Base-by-base conservation (phyloP, 345 rosid species). In the Garcia nutans region DNA sequence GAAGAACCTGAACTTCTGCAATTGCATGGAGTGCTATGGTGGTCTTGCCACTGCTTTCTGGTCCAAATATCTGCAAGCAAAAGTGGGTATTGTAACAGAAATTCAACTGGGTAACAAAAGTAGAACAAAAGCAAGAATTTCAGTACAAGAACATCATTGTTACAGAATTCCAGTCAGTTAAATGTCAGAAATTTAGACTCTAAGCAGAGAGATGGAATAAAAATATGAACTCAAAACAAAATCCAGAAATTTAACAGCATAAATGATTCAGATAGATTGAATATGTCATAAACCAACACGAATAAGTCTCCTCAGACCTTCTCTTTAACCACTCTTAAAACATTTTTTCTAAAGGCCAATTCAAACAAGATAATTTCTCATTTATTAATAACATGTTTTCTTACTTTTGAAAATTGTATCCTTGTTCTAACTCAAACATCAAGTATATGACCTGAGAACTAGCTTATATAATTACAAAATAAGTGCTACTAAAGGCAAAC, bases 1-100 rank as follows among this genome's bases (percentile, higher is more conserved):
- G 49, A 76, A 16, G 23, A 65, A 92, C 99, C 99, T 95, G 99
- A 70, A 93, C 94, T 91, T 91, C 97, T 71, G 99, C 97, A 81
- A 95, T 95, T 37, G 99, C 99, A 83, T 95, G 99, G 87, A 95
- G 97, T 71, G 97, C 99, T 72, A 95, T 63, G 6, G 95, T 93
- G 72, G 99, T 95, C 86, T 95, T 95, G 61, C 99, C 99, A 76
- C 96, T 95, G 80, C 99, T 95, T 80, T 91, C 97, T 60, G 94
- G 99, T 76, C 99, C 97, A 87, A 77, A 93, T 86, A 95, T 90
- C 99, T 95, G 84, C 81, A 77, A 71, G 65, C 41, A 73, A 72
- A 55, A 55, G 55, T n/a, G 52, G 28, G 19, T 44, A 45, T 56
- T 16, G 66, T 1, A 57, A 42, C 31, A 45, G 9, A 65, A 62